Evolutionary conservation across 306 rosid species (phyloP), one percentile per base, ranked within the genome.

Genomic region (Arachis hypogaea): DNA sequence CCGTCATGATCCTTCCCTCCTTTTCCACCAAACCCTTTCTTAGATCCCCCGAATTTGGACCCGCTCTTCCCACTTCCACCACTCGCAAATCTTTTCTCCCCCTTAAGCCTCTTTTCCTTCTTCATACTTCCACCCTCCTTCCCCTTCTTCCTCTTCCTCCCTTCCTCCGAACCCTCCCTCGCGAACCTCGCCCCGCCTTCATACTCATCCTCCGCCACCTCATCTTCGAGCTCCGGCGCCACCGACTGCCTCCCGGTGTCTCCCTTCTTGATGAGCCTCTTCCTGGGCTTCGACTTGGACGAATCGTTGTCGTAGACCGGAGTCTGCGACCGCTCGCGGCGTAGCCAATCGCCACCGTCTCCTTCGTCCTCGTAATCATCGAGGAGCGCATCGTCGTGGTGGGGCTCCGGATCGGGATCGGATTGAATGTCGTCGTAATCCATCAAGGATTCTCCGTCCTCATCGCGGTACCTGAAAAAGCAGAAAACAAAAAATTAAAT

Each of bases 401-500:
- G 93, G 1, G 90, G 93, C 73, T 88, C 89, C 3, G 99, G 97
- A 11, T 90, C 98, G 38, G 88, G 87, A 61, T 85, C 97, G 7
- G 96, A 88, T 52, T 80, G 93, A 38, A 88, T 11, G 22, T 86
- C 97, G 64, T 95, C 93, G 72, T 73, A 90, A 83, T 95, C 89
- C 99, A 95, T 95, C 89, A 95, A 83, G 0, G 98, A 86, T 75
- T 95, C 99, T 1, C 99, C 99, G 12, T 95, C 97, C 80, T 95
- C 99, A 16, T 95, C 99, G n/a, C 97, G 97, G 66, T 82, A 88
- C 97, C 99, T 95, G 71, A 58, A 63, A 0, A 18, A 22, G 22
- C 22, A 22, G 22, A 22, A 47, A n/a, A 44, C 11, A 22, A 64
- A n/a, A 52, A 14, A 14, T 49, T 69, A 11, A 69, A 72, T 58